Evolutionary conservation across 83 land plant species (phyloP).

Genomic region (Picea mariana): DNA sequence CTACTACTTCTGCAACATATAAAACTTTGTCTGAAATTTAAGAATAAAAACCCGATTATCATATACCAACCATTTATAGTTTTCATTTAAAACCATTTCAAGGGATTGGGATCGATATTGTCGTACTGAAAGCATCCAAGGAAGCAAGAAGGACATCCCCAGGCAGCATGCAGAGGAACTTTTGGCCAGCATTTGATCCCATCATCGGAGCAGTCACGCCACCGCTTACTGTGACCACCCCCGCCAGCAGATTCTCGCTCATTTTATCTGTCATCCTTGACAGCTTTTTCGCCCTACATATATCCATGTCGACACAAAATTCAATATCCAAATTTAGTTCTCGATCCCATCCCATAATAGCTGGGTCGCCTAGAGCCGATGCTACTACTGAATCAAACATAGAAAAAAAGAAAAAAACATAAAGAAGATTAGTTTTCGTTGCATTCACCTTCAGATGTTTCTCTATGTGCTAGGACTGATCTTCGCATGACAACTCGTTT

Average conservation of each 20-base stretch:
- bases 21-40: too few relatives aligned
- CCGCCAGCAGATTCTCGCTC: constrained; percentile 48
- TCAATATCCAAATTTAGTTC: too few relatives aligned
- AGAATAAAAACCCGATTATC: too few relatives aligned
- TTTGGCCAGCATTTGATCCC: constrained; percentile 46
- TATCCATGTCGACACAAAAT: neutral
- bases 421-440: neutral
- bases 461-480: neutral
- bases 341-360: too few relatives aligned
- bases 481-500: too few relatives aligned
- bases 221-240: constrained; percentile 35
- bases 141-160: constrained; percentile 74
- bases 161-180: constrained; percentile 50
- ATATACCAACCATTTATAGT: neutral
- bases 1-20: too few relatives aligned
- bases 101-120: neutral
- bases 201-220: constrained; percentile 38
- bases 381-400: too few relatives aligned
- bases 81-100: neutral
- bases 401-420: too few relatives aligned
- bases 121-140: constrained; percentile 71
- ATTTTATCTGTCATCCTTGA: constrained; percentile 60
- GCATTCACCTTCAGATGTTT: constrained; percentile 7
- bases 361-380: too few relatives aligned
- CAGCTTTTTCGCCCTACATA: constrained; percentile 48